Base-by-base conservation (phyloP, 805 yeast species). In the Ogataea paradorogensis region DNA sequence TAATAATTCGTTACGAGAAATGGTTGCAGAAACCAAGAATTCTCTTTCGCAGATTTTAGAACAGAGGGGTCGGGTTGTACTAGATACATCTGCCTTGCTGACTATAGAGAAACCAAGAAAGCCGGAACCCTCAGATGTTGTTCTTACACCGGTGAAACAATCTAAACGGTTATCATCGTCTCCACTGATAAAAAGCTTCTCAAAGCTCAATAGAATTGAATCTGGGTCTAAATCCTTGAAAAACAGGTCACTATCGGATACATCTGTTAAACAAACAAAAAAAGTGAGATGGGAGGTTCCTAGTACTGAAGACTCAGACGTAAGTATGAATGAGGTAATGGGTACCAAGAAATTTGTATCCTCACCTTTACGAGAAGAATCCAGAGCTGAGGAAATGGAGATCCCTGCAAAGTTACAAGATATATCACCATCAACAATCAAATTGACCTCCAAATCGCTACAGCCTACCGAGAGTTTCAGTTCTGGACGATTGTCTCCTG, bases 241-340 rank as follows among this genome's bases (percentile, higher is more conserved):
- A 25, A 31, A 21, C 15, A 35, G 46, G 36, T 34, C 36, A 5
- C 9, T 32, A 2, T 26, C 45, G 3, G 48, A 48, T 11, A 27
- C 35, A 6, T 34, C 26, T 2, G 31, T 30, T 16, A 65, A 60
- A 42, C 49, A 51, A 9, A 32, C 56, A 9, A 71, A 71, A 38
- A 71, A 66, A 42, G 78, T 74, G 1, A 63, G 76, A 45, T 73
- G 76, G 74, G 68, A 67, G 42, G 65, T 65, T 9, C 70, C 70
- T 2, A 33, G 42, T 21, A 41, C 41, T 3, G 47, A 38, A 9
- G 48, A 48, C n/a, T 45, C 51, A 2, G 57, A 53, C 33, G 40
- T 50, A 7, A 47, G 43, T 28, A 48, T 46, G 54, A 40, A 36
- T 20, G 53, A 50, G 9, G 40, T 37, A 23, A 7, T 22, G 7